Percentiles rank a stretch among this genome's conserved stretches.
These are phyloP conservation scores for Phytophthora capsici DNA, from an alignment of 352 stramenopile species.

Conservation along the genomic window DNA sequence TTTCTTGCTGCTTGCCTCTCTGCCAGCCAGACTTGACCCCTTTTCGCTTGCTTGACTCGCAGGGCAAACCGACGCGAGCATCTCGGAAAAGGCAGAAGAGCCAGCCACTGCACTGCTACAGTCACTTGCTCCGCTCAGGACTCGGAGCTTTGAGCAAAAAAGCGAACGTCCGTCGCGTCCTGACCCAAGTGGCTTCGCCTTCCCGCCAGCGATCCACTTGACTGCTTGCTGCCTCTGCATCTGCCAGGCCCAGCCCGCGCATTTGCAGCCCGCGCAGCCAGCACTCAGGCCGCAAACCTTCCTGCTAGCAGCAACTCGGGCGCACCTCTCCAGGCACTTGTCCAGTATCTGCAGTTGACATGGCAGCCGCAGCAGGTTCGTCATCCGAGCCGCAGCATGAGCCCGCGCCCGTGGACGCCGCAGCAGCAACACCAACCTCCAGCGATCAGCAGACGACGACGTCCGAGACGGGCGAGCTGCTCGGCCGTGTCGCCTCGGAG, in stretches of 20 bases:
- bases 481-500: conserved; percentile 39
- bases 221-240: conserved; percentile 23
- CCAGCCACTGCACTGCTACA: conserved; percentile 26
- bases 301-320: conserved; percentile 16
- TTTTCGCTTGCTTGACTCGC: conserved; percentile 8
- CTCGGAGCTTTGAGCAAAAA: conserved; percentile 42
- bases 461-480: conserved; percentile 34
- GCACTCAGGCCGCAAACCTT: conserved; percentile 22
- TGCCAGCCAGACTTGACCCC: conserved; percentile 34
- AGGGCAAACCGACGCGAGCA: conserved; percentile 27
- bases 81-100: conserved; percentile 53
- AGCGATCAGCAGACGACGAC: conserved; percentile 22
- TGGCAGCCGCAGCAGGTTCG: conserved; percentile 38
- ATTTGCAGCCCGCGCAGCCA: conserved; percentile 33
- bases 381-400: conserved; percentile 38
- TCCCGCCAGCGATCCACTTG: conserved; percentile 33
- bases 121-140: conserved; percentile 36
- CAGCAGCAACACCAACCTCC: conserved; percentile 9
- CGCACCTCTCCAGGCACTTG: conserved; percentile 11
- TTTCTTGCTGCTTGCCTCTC: conserved; percentile 33
- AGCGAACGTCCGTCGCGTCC: conserved; percentile 43
- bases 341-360: conserved; percentile 24
- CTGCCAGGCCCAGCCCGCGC: conserved; percentile 22
- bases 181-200: conserved; percentile 49
- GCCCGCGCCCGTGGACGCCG: conserved; percentile 28